Evolutionary conservation across 2,329 filamentous ascomycete species (phyloP).

Genomic region (Aspergillus sp.): DNA sequence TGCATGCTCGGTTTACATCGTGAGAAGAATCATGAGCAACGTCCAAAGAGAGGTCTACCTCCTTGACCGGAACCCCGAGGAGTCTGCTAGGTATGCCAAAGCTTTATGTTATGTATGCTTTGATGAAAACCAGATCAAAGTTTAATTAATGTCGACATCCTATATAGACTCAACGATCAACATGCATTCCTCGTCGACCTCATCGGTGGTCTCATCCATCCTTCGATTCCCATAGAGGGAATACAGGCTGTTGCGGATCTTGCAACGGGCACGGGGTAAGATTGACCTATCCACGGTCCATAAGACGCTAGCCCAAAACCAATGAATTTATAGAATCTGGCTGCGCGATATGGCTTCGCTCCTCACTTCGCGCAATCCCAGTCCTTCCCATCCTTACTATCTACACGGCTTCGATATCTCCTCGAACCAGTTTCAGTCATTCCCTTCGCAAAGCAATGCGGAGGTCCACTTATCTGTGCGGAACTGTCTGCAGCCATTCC

Average conservation of each 20-base stretch:
- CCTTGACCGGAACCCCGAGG: slow-evolving; percentile 11
- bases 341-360: slow-evolving; percentile 5
- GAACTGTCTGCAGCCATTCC: slow-evolving; percentile 19
- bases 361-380: slow-evolving; percentile 1
- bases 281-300: not conserved
- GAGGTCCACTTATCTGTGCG: slow-evolving; percentile 16
- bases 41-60: slow-evolving; percentile 10
- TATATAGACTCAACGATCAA: slow-evolving; percentile 16
- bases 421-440: slow-evolving; percentile 16
- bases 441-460: not conserved
- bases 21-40: not conserved
- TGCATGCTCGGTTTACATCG: no score
- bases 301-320: not conserved
- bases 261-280: slow-evolving; percentile 24
- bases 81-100: slow-evolving; percentile 14
- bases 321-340: slow-evolving; percentile 15
- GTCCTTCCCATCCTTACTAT: slow-evolving; percentile 1
- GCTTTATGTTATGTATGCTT: not conserved
- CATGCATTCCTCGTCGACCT: slow-evolving; percentile 17
- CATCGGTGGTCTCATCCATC: slow-evolving; percentile 15
- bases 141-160: no score
- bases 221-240: slow-evolving; percentile 15
- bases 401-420: slow-evolving; percentile 28
- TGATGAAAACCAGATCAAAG: not conserved
- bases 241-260: slow-evolving; percentile 18